These are phyloP conservation scores for Kazachstania psychrophila DNA, from an alignment of 805 yeast species.

Conservation along the genomic window DNA sequence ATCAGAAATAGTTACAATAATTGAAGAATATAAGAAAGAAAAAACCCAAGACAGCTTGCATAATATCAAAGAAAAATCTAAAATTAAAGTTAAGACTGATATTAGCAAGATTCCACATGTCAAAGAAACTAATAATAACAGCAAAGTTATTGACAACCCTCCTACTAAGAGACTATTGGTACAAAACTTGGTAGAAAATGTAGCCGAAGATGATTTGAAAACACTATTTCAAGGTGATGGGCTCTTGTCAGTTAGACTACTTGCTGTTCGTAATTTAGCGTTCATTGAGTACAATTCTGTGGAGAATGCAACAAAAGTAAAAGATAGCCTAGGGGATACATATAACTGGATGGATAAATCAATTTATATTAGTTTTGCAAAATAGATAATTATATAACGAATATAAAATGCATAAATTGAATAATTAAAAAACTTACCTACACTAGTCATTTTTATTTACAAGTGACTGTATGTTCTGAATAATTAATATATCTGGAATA, in stretches of 20 bases:
- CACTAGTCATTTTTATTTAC: neutral
- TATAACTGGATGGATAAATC: slow-evolving; percentile 7
- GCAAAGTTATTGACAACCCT: slow-evolving; percentile 33
- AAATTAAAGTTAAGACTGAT: neutral
- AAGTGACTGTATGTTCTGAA: neutral
- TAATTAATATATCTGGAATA: neutral
- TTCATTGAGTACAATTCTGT: slow-evolving; percentile 69
- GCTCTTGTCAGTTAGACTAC: slow-evolving; percentile 55
- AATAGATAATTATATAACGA: slow-evolving; percentile 11
- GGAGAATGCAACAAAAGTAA: slow-evolving; percentile 34
- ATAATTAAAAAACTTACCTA: neutral
- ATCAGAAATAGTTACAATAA: slow-evolving; percentile 9
- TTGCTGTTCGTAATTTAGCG: slow-evolving; percentile 60
- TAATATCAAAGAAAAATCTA: slow-evolving; percentile 1
- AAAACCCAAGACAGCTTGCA: slow-evolving; percentile 6
- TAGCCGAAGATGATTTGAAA: slow-evolving; percentile 35
- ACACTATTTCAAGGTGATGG: slow-evolving; percentile 47
- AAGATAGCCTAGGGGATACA: slow-evolving; percentile 10
- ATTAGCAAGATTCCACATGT: slow-evolving; percentile 1
- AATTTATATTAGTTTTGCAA: slow-evolving; percentile 26
- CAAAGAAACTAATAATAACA: slow-evolving; percentile 7
- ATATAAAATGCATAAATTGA: neutral
- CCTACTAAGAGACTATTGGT: slow-evolving; percentile 64
- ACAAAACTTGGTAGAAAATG: slow-evolving; percentile 48
- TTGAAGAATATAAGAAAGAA: slow-evolving; percentile 1